Evolutionary conservation across 257 asterid species (phyloP), one percentile per base, ranked within the genome.

Genomic region (Thymus quinquecostatus): DNA sequence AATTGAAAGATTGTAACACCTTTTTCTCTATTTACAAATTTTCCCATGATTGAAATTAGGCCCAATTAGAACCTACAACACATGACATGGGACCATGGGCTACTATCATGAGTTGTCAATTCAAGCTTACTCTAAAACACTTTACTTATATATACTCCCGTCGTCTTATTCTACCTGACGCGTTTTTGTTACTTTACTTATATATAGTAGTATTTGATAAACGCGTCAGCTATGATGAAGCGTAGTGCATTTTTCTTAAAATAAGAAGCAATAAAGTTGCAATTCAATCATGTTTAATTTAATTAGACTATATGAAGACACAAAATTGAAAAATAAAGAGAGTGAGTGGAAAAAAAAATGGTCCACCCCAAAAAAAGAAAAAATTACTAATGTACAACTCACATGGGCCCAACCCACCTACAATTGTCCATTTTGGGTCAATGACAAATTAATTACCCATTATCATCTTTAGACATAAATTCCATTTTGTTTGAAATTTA

Each of bases 321-420:
- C 57, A 50, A 34, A 2, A 38, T 72, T 63, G 54, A 45, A 6
- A 62, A 13, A 34, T 32, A 41, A 13, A 29, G 10, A 11, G 1
- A 14, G 6, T 36, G n/a, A 9, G 44, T n/a, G 48, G 41, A 72
- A 11, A 51, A 27, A 51, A 64, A 32, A 21, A 66, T 64, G 71
- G 71, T 72, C 71, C 71, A 63, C 4, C 32, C 11, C 13, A 41
- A 48, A 53, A 30, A 8, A 58, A 65, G 3, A 71, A 57, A 30
- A 57, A 7, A 54, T 61, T 8, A 27, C 53, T 10, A 49, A 9
- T 36, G 41, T 11, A 61, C 82, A 72, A 45, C 78, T 73, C 76
- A 73, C 9, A 66, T 77, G 78, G 73, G 48, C 81, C 78, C 77
- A 41, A 14, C 71, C 81, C 79, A 76, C 76, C 21, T 9, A 58